Conservation (phyloP, 169 alveolate species). For the Plasmodium vivax region DNA sequence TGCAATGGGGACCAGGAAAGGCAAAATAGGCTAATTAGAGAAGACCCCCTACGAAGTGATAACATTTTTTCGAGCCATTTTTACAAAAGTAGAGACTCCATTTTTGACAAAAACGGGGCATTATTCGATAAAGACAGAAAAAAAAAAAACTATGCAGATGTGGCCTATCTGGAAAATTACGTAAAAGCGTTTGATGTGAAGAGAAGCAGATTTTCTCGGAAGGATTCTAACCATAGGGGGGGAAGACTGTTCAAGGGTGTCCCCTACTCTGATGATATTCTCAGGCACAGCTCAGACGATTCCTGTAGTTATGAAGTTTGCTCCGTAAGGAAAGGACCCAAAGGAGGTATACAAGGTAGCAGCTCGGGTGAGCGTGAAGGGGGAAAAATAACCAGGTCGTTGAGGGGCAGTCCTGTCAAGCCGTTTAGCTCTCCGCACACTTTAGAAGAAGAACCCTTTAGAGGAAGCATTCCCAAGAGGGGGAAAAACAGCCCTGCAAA, state of each 20-base stretch:
- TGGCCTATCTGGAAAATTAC: constrained; percentile 18
- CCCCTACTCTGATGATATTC: constrained; percentile 9
- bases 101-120: background rate
- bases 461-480: background rate
- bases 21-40: background rate
- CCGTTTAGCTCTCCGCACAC: background rate
- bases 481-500: background rate
- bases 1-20: background rate
- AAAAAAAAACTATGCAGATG: background rate
- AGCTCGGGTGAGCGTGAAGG: background rate
- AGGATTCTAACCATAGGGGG: background rate
- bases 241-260: background rate
- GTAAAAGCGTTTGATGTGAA: background rate
- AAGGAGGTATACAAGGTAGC: background rate
- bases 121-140: background rate
- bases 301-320: background rate
- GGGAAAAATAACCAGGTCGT: background rate
- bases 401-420: background rate
- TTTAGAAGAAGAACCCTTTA: background rate
- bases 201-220: background rate
- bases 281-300: constrained; percentile 22
- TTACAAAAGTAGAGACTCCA: background rate
- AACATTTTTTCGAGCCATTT: background rate
- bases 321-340: background rate
- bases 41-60: background rate